Evolutionary conservation across 768 basidiomycete species (phyloP).

Genomic region (Phanerodontia chrysosporium): DNA sequence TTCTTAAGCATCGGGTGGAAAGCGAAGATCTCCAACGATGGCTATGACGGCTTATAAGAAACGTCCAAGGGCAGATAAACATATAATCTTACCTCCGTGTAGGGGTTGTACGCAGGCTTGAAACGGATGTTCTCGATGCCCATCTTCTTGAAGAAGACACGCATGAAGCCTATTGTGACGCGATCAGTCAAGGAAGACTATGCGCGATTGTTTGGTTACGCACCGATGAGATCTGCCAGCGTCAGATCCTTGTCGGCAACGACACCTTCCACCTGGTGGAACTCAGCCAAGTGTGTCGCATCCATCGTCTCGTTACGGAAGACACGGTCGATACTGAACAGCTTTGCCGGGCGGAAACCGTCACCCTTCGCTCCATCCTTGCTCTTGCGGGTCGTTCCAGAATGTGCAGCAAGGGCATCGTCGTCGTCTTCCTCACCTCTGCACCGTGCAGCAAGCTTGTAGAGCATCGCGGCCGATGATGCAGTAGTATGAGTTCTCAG

Average conservation of each 20-base stretch:
- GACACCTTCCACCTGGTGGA: conserved; percentile 99
- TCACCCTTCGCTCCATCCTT: conserved; percentile 39
- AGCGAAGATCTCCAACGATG: conserved; percentile 96
- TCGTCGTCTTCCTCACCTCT: conserved; percentile 51
- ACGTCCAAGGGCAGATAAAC: conserved; percentile 9
- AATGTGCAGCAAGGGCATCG: conserved; percentile 28
- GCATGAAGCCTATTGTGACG: conserved; percentile 81
- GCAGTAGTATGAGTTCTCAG: conserved; percentile 97
- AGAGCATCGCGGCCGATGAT: conserved; percentile 90
- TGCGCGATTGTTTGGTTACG: conserved; percentile 16
- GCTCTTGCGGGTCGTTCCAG: conserved; percentile 32
- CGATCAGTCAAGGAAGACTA: background rate
- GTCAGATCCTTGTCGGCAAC: conserved; percentile 93
- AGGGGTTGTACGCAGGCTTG: conserved; percentile 99
- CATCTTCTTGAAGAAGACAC: conserved; percentile 97
- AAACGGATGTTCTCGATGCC: conserved; percentile 91
- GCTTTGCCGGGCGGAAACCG: conserved; percentile 86
- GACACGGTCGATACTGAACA: conserved; percentile 97
- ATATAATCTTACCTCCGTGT: conserved; percentile 71
- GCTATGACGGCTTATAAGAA: conserved; percentile 39
- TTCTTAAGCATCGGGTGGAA: conserved; percentile 92
- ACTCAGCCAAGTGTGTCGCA: conserved; percentile 97
- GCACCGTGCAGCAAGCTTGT: conserved; percentile 84
- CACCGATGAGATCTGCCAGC: conserved; percentile 92
- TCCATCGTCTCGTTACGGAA: conserved; percentile 99